phyloP scores from a whole-genome alignment of 306 rosid species.

The Rubus parviflorus region DNA sequence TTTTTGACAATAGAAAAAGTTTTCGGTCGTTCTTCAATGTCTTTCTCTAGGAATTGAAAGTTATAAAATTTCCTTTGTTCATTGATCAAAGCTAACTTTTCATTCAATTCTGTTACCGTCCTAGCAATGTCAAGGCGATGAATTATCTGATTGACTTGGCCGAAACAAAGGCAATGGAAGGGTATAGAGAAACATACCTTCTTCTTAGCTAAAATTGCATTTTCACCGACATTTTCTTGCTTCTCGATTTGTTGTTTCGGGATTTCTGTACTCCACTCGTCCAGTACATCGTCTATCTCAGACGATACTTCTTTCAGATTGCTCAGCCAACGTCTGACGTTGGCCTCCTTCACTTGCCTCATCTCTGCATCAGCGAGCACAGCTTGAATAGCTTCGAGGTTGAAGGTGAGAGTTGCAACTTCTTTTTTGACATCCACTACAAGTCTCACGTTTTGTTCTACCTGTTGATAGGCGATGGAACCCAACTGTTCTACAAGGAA shows the following conservation, averaged over 20 bases:
- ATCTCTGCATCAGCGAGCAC: neutral
- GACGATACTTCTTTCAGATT: neutral
- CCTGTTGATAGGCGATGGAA: neutral
- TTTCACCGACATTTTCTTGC: neutral
- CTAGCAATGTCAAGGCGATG: neutral
- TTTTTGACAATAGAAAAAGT: neutral
- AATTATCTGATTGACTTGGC: neutral
- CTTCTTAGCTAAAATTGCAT: neutral
- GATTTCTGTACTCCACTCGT: neutral
- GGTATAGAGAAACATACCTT: neutral
- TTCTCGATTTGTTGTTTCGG: neutral
- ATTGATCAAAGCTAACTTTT: neutral
- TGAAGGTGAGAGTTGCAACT: neutral
- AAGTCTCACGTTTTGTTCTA: neutral
- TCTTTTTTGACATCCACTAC: neutral
- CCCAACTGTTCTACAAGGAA: neutral
- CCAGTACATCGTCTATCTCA: neutral
- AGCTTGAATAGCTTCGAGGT: neutral
- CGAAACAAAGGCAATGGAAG: neutral
- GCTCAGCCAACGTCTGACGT: neutral
- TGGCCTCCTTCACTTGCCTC: neutral
- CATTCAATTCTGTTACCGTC: neutral
- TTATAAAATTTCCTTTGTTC: neutral
- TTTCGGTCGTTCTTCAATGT: neutral
- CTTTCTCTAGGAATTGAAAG: neutral